Evolutionary conservation across 2,329 filamentous ascomycete genomes (phyloP).

Genomic region (Ascochyta viciae-villosae): DNA sequence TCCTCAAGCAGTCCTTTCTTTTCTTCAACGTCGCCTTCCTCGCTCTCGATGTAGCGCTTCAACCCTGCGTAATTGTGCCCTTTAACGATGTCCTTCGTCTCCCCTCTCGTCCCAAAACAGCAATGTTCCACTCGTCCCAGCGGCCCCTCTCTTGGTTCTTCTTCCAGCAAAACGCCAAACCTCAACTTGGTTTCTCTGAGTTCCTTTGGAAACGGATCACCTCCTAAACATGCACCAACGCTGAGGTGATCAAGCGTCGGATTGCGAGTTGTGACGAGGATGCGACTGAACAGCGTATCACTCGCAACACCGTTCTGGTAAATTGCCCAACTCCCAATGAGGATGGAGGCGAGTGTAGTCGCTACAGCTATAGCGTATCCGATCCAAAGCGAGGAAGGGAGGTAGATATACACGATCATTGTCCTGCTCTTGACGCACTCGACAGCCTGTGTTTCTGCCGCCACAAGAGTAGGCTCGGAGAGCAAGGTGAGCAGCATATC

Average conservation of each 20-base stretch:
- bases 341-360: conserved; percentile 36
- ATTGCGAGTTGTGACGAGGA: conserved; percentile 49
- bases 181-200: conserved; percentile 46
- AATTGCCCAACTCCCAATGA: conserved; percentile 44
- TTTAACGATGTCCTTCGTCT: conserved; percentile 49
- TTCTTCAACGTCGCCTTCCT: background rate
- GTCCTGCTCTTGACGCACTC: conserved; percentile 37
- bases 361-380: conserved; percentile 46
- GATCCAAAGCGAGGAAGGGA: conserved; percentile 43
- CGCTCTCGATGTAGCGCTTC: conserved; percentile 26
- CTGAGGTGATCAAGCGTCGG: conserved; percentile 48
- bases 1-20: conserved; percentile 9
- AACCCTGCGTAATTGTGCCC: conserved; percentile 48
- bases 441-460: conserved; percentile 30
- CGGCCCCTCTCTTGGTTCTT: conserved; percentile 41
- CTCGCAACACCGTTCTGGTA: conserved; percentile 46
- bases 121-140: conserved; percentile 48
- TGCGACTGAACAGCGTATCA: conserved; percentile 47
- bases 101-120: conserved; percentile 47
- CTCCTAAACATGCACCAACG: conserved; percentile 51
- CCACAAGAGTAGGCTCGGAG: conserved; percentile 41
- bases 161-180: conserved; percentile 50
- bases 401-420: conserved; percentile 42
- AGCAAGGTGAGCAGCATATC: conserved; percentile 49
- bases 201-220: conserved; percentile 51